phyloP scores from a whole-genome alignment of 139 green algal species.

The Haematococcus lacustris region DNA sequence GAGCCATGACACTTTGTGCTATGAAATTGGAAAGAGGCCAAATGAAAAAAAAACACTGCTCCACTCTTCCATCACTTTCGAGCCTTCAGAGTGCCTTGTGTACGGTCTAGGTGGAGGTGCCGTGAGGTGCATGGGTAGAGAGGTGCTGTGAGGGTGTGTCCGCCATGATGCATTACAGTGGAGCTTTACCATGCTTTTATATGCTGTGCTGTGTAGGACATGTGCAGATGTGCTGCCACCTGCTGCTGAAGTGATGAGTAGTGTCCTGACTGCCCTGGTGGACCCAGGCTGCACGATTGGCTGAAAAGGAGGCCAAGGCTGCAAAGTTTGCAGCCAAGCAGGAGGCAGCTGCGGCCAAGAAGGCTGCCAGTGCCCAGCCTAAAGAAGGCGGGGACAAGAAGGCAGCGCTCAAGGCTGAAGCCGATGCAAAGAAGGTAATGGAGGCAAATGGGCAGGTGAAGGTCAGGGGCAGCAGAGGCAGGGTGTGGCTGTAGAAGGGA shows the following conservation, averaged over 20 bases:
- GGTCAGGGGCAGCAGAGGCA: background rate
- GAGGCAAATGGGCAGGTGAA: background rate
- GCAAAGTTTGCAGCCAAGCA: slow-evolving; percentile 64
- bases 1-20: too few species aligned
- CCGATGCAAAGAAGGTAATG: slow-evolving; percentile 71
- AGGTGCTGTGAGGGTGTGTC: too few species aligned
- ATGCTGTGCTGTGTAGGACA: background rate
- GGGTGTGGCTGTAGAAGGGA: background rate
- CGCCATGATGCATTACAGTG: background rate
- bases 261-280: background rate
- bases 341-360: slow-evolving; percentile 32
- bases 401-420: slow-evolving; percentile 65
- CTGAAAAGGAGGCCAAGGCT: slow-evolving; percentile 70
- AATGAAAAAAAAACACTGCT: too few species aligned
- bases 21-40: too few species aligned
- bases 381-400: slow-evolving; percentile 50
- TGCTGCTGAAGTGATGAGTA: too few species aligned
- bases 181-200: background rate
- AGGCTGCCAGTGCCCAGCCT: slow-evolving; percentile 15
- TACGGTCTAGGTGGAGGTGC: too few species aligned
- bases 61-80: too few species aligned
- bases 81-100: too few species aligned
- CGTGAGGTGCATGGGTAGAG: too few species aligned
- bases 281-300: slow-evolving; percentile 65
- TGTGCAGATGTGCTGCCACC: too few species aligned